phyloP scores from a whole-genome alignment of 768 basidiomycete genomes.

The Leucosporidium creatinivorum region DNA sequence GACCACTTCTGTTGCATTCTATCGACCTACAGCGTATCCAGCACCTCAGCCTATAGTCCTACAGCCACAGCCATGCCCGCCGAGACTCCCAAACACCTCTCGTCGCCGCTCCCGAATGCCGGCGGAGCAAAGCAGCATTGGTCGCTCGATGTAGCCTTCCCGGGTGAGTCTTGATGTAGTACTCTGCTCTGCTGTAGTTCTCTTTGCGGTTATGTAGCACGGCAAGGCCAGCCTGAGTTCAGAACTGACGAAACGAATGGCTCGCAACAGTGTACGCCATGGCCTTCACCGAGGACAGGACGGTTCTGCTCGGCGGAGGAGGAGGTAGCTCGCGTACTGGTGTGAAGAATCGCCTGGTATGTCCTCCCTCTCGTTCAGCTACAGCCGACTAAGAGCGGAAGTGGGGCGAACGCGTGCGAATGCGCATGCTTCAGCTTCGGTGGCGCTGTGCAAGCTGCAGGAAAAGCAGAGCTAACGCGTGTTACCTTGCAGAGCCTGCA shows the following conservation, averaged over 20 bases:
- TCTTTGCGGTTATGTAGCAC: too few species aligned
- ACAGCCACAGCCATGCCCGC: constrained; percentile 4
- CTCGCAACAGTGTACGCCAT: constrained; percentile 61
- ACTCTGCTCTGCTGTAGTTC: too few species aligned
- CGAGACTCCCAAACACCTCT: background rate
- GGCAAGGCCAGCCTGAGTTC: background rate
- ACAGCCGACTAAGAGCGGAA: too few species aligned
- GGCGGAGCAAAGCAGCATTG: constrained; percentile 16
- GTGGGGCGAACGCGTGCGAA: background rate
- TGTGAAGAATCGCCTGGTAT: constrained; percentile 86
- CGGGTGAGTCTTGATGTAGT: constrained; percentile 37
- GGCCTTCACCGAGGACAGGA: constrained; percentile 63
- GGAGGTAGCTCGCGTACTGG: constrained; percentile 82
- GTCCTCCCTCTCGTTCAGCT: constrained; percentile 37
- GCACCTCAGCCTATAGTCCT: background rate
- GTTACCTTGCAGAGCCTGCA: constrained; percentile 56
- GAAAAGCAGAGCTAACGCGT: background rate
- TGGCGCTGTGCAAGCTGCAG: too few species aligned
- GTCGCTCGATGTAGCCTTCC: constrained; percentile 51
- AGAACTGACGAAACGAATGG: background rate
- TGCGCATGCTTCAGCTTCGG: background rate
- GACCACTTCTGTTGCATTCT: too few species aligned
- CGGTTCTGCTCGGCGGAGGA: constrained; percentile 71
- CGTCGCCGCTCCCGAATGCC: background rate
- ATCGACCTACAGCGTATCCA: too few species aligned